These are phyloP conservation scores for Diplocarpon rosae DNA, from an alignment of 2,329 filamentous ascomycete genomes.

Conservation along the genomic window DNA sequence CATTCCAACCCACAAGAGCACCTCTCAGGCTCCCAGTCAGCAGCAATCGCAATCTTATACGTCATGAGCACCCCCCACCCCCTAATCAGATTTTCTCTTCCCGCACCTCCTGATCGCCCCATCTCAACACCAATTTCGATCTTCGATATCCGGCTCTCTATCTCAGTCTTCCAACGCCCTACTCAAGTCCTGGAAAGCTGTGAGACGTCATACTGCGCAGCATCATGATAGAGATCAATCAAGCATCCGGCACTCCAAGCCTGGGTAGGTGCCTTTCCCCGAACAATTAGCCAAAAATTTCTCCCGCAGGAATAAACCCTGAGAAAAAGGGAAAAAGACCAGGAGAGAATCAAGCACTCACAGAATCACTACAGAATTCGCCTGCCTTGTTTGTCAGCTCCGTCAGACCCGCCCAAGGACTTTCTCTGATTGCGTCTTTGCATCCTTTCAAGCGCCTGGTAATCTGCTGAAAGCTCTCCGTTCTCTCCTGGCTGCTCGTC, in stretches of 20 bases:
- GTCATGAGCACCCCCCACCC: too few species aligned
- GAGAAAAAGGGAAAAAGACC: constrained; percentile 2
- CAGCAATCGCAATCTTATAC: too few species aligned
- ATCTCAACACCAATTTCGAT: too few species aligned
- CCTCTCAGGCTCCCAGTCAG: too few species aligned
- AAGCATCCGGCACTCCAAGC: constrained; percentile 93
- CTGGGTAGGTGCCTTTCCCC: constrained; percentile 60
- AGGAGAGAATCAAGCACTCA: constrained; percentile 36
- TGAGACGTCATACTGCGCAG: constrained; percentile 33
- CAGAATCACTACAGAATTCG: constrained; percentile 75
- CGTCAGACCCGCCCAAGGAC: constrained; percentile 79
- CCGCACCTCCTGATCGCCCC: too few species aligned
- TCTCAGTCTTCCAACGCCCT: too few species aligned
- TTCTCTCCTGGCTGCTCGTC: constrained; percentile 52
- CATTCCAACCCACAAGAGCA: too few species aligned
- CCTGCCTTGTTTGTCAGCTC: constrained; percentile 91
- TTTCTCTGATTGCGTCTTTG: constrained; percentile 71
- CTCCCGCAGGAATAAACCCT: background rate
- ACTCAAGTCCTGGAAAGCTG: background rate
- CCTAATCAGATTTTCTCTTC: too few species aligned
- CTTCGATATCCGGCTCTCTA: too few species aligned
- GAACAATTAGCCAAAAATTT: background rate
- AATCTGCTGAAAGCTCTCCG: constrained; percentile 90
- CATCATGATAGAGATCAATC: constrained; percentile 94
- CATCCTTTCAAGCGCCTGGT: constrained; percentile 72